Percentiles rank a stretch among this genome's conserved stretches.
Conservation (phyloP, 1,284 basidiomycete genomes). For the Sparassis latifolia region DNA sequence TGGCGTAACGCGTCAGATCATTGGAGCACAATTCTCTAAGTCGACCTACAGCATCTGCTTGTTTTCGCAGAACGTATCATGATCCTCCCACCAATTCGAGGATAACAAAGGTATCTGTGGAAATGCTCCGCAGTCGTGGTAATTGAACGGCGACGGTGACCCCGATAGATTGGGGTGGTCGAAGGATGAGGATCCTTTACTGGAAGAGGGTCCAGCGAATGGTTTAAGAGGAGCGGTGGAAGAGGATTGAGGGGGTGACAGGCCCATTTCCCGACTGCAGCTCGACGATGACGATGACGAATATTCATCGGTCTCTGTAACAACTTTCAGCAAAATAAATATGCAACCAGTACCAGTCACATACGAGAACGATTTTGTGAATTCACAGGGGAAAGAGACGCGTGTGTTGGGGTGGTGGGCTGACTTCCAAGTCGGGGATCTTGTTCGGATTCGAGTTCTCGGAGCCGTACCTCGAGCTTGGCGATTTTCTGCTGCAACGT, state of each 20-base stretch:
- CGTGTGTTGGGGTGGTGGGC: no score
- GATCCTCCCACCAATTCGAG: slow-evolving; percentile 22
- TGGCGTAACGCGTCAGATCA: slow-evolving; percentile 2
- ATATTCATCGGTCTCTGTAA: no score
- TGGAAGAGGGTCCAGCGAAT: no score
- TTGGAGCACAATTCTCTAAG: slow-evolving; percentile 5
- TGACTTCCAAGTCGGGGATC: not conserved
- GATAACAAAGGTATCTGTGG: no score
- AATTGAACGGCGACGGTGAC: no score
- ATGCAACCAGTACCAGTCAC: not conserved
- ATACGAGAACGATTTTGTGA: not conserved
- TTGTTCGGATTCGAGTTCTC: slow-evolving; percentile 40
- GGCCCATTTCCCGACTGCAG: no score
- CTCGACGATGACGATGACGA: no score
- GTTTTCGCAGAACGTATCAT: slow-evolving; percentile 25
- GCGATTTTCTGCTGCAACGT: slow-evolving; percentile 51
- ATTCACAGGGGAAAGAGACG: not conserved
- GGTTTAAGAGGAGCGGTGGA: no score
- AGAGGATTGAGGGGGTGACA: no score
- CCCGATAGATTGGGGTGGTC: no score
- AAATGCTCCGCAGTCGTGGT: no score
- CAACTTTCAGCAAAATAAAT: not conserved
- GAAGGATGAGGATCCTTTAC: no score
- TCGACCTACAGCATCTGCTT: slow-evolving; percentile 34
- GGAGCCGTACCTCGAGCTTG: slow-evolving; percentile 45